phyloP scores from a whole-genome alignment of 129 eudicot genomes.

The Pulicaria dysenterica region DNA sequence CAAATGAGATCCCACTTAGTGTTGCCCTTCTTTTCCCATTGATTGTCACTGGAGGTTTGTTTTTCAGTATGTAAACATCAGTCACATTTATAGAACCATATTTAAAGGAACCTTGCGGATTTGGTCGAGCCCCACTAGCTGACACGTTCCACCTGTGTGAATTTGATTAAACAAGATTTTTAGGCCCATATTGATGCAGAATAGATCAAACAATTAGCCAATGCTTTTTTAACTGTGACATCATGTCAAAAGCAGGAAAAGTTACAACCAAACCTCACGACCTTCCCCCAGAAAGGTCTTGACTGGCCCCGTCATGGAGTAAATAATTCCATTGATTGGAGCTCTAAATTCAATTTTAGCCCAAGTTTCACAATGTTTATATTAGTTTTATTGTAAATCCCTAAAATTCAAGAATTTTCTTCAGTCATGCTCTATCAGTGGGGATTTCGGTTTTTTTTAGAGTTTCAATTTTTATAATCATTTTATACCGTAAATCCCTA shows the following conservation, averaged over 20 bases:
- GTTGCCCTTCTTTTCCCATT: slow-evolving; percentile 53
- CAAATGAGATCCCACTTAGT: slow-evolving; percentile 55
- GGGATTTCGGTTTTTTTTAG: no score
- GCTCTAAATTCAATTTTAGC: no score
- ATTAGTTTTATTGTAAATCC: no score
- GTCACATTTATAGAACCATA: slow-evolving; percentile 60
- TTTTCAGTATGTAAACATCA: slow-evolving; percentile 43
- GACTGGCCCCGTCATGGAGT: no score
- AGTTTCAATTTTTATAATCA: no score
- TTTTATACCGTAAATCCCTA: no score
- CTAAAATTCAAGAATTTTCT: no score
- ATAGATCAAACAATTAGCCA: not conserved
- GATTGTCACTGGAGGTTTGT: slow-evolving; percentile 46
- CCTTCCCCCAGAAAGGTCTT: no score
- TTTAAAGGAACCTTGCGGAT: slow-evolving; percentile 62
- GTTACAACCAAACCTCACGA: not conserved
- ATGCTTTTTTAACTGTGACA: not conserved
- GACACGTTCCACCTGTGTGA: slow-evolving; percentile 49
- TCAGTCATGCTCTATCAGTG: no score
- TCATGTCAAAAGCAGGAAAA: not conserved
- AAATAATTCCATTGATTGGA: no score
- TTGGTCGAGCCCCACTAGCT: slow-evolving; percentile 69
- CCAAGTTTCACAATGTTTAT: no score
- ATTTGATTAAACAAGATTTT: slow-evolving; percentile 3
- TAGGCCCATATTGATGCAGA: not conserved